Conservation (phyloP, 2,329 filamentous ascomycete species). For the Xylaria arbuscula region DNA sequence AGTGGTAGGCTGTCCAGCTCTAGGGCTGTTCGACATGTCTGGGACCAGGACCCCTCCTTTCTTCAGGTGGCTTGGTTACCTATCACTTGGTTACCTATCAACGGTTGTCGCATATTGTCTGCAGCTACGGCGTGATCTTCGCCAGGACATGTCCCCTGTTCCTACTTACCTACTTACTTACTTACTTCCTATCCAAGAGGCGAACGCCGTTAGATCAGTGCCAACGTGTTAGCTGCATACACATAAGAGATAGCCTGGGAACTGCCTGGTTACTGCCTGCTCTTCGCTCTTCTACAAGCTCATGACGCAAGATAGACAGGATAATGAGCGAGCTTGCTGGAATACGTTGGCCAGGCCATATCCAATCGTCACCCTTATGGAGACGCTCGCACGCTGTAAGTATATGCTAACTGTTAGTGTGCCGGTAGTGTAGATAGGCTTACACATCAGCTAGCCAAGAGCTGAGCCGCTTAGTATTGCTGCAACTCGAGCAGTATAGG, state of each 20-base stretch:
- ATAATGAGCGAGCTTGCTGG: not conserved
- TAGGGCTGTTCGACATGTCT: constrained; percentile 8
- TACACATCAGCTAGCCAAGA: constrained; percentile 3
- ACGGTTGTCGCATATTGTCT: constrained; percentile 11
- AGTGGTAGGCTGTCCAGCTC: constrained; percentile 8
- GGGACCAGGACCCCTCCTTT: not conserved
- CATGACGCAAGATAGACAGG: not conserved
- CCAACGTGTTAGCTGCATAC: not conserved
- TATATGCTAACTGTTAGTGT: not conserved
- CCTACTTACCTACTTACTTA: too few species aligned
- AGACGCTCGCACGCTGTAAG: not conserved
- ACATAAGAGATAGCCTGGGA: not conserved
- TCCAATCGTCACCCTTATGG: constrained; percentile 12
- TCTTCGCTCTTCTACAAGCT: constrained; percentile 10
- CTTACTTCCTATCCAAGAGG: too few species aligned
- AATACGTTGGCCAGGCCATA: constrained; percentile 10
- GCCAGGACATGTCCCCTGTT: constrained; percentile 11
- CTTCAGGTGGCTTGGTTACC: constrained; percentile 1
- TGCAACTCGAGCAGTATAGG: constrained; percentile 1
- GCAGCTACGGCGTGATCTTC: constrained; percentile 18
- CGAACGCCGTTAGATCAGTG: constrained; percentile 2
- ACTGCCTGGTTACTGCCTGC: constrained; percentile 1
- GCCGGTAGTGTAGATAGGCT: not conserved
- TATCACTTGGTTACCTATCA: constrained; percentile 1
- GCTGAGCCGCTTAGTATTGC: constrained; percentile 8